Evolutionary conservation across 73 alveolate genomes (phyloP).

Genomic region (Tetrahymena malaccensis): DNA sequence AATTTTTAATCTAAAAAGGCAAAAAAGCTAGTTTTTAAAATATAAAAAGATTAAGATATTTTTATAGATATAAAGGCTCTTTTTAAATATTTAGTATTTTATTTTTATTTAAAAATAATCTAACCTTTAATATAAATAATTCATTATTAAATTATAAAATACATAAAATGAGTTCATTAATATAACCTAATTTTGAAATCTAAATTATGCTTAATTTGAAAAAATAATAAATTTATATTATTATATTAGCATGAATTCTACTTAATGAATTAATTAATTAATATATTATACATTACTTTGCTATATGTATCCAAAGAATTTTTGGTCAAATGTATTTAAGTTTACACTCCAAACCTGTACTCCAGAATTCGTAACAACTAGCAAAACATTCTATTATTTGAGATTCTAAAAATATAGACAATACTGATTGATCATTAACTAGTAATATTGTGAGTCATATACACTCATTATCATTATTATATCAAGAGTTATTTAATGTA

Average conservation of each 20-base stretch:
- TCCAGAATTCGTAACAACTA: not conserved
- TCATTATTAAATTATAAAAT: no score
- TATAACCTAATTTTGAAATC: no score
- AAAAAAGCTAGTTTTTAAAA: no score
- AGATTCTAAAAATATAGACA: not conserved
- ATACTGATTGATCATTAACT: not conserved
- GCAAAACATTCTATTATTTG: not conserved
- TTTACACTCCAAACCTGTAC: not conserved
- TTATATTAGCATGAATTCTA: no score
- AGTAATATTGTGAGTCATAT: not conserved
- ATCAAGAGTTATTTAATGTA: not conserved
- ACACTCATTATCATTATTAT: not conserved
- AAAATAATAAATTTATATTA: no score
- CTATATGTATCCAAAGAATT: not conserved
- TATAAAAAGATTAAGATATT: no score
- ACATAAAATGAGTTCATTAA: no score
- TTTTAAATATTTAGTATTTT: no score
- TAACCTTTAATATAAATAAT: no score
- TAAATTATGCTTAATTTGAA: no score
- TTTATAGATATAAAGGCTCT: no score
- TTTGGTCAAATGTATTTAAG: not conserved
- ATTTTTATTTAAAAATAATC: no score
- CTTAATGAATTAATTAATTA: not conserved
- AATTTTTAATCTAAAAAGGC: not conserved
- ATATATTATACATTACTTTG: not conserved